phyloP scores from a whole-genome alignment of 1,284 basidiomycete genomes.

The Neonothopanus nambi region DNA sequence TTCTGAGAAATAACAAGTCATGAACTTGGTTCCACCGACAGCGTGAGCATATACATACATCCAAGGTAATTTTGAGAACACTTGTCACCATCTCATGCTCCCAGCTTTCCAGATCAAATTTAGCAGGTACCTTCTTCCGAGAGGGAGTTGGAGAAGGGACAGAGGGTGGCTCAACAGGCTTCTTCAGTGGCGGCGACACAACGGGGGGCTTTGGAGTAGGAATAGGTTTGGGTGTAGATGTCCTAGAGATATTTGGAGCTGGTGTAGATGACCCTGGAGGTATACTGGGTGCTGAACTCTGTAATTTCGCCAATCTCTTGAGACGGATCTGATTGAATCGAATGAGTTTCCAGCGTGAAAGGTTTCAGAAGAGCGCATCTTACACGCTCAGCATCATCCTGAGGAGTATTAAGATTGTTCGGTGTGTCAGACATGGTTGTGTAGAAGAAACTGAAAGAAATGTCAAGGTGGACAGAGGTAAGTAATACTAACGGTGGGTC shows the following conservation, averaged over 20 bases:
- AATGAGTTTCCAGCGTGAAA: neutral
- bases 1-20: slow-evolving; percentile 47
- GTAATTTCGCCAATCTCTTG: slow-evolving; percentile 83
- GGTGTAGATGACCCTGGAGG: slow-evolving; percentile 31
- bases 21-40: neutral
- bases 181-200: slow-evolving; percentile 27
- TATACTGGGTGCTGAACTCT: slow-evolving; percentile 40
- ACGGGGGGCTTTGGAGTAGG: slow-evolving; percentile 28
- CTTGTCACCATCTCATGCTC: slow-evolving; percentile 67
- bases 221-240: slow-evolving; percentile 28
- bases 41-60: slow-evolving; percentile 48
- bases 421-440: slow-evolving; percentile 6
- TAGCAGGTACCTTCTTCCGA: slow-evolving; percentile 50
- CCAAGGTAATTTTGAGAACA: slow-evolving; percentile 80
- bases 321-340: slow-evolving; percentile 68
- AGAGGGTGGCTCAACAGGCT: slow-evolving; percentile 28
- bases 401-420: slow-evolving; percentile 40
- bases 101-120: slow-evolving; percentile 67
- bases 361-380: slow-evolving; percentile 20
- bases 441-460: too few species aligned
- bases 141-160: slow-evolving; percentile 26
- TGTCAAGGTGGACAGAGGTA: too few species aligned
- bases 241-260: slow-evolving; percentile 23
- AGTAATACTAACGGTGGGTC: too few species aligned
- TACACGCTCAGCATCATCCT: slow-evolving; percentile 79